Evolutionary conservation across 148 eudicot species (phyloP).

Genomic region (Polygonum aviculare): DNA sequence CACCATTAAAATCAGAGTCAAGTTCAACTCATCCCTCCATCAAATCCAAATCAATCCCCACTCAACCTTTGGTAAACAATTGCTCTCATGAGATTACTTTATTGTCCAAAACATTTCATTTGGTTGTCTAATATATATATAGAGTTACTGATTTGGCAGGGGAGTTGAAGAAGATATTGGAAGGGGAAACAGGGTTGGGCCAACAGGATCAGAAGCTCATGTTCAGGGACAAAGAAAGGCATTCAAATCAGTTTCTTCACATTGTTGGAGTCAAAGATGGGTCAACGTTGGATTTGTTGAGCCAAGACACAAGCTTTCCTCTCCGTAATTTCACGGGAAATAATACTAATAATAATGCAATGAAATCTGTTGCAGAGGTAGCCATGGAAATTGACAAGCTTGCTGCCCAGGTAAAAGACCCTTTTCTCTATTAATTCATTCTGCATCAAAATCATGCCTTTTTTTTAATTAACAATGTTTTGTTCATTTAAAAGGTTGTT

Average conservation of each 20-base stretch:
- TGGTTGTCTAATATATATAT: not conserved
- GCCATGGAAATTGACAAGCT: conserved; percentile 58
- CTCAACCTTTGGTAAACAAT: conserved; percentile 9
- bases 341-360: conserved; percentile 32
- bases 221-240: conserved; percentile 59
- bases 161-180: conserved; percentile 13
- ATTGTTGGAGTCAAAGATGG: conserved; percentile 60
- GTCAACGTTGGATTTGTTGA: conserved; percentile 45
- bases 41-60: conserved; percentile 10
- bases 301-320: conserved; percentile 32
- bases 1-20: not conserved
- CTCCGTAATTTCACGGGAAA: conserved; percentile 15
- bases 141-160: not conserved
- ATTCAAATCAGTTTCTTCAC: conserved; percentile 55
- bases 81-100: no score
- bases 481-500: no score
- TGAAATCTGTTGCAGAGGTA: conserved; percentile 46
- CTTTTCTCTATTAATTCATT: no score
- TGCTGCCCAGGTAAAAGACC: conserved; percentile 37
- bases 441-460: no score
- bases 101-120: not conserved
- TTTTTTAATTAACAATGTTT: no score
- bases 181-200: conserved; percentile 35
- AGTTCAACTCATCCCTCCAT: not conserved
- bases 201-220: conserved; percentile 58